Percentiles rank a stretch among this genome's conserved stretches.
These are phyloP conservation scores for Fusarium robinianum DNA, from an alignment of 2,329 filamentous ascomycete genomes.

Conservation along the genomic window DNA sequence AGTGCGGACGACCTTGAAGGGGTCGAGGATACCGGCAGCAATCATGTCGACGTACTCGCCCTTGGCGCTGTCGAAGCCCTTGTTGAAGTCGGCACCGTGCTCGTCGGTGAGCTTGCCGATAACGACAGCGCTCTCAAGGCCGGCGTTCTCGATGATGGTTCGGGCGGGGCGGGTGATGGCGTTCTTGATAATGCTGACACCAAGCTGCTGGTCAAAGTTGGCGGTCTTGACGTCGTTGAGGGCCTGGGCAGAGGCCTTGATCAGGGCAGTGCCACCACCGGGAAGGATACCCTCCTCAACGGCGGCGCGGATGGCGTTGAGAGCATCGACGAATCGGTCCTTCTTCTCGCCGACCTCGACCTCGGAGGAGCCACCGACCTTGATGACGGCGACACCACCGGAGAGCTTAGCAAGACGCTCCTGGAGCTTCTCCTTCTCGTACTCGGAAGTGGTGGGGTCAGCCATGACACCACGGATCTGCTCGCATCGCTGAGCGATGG, in stretches of 20 bases:
- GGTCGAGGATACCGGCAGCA: constrained; percentile 91
- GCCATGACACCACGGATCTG: constrained; percentile 97
- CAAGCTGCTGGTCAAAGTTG: constrained; percentile 99
- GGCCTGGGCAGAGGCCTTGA: constrained; percentile 94
- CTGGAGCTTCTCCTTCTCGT: constrained; percentile 99
- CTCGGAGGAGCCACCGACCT: constrained; percentile 96
- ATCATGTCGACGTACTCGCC: constrained; percentile 99
- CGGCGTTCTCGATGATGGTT: constrained; percentile 97
- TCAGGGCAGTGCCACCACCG: constrained; percentile 94
- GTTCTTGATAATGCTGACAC: constrained; percentile 96
- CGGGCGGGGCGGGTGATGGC: constrained; percentile 95
- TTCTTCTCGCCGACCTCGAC: constrained; percentile 99
- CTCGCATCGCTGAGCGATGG: constrained; percentile 93
- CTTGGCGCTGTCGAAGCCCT: constrained; percentile 94
- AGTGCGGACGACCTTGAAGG: constrained; percentile 98
- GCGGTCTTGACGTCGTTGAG: constrained; percentile 78
- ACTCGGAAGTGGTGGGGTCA: constrained; percentile 93
- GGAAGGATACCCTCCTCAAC: constrained; percentile 99
- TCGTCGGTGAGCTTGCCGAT: constrained; percentile 98
- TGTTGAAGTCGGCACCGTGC: constrained; percentile 91
- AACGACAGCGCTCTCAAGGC: constrained; percentile 91
- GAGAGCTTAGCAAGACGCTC: constrained; percentile 99
- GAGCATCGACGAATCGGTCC: constrained; percentile 96
- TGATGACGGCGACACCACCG: constrained; percentile 98
- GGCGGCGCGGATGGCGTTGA: constrained; percentile 96